phyloP scores from a whole-genome alignment of 805 yeast species.

The Metschnikowia continentalis region DNA sequence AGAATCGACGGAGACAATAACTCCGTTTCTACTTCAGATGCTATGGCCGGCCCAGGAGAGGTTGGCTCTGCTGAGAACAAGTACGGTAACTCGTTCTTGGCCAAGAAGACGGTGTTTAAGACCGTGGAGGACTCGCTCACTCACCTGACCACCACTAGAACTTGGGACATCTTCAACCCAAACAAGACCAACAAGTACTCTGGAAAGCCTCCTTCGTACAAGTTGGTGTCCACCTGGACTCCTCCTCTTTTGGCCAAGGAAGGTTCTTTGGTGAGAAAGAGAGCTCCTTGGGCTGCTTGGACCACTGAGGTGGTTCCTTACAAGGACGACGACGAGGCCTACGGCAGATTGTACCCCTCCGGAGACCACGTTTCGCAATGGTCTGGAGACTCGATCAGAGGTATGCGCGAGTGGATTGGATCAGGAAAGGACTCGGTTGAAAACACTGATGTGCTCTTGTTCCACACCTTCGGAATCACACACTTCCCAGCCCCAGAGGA shows the following conservation, averaged over 20 bases:
- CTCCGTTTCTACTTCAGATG: constrained; percentile 68
- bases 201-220: constrained; percentile 71
- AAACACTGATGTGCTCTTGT: constrained; percentile 67
- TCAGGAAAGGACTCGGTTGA: constrained; percentile 56
- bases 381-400: constrained; percentile 64
- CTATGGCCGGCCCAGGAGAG: constrained; percentile 52
- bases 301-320: constrained; percentile 68
- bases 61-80: constrained; percentile 65
- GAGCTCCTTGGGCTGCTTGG: constrained; percentile 78
- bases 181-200: constrained; percentile 61
- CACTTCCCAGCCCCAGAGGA: constrained; percentile 90
- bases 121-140: constrained; percentile 65
- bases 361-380: constrained; percentile 75
- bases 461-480: constrained; percentile 81
- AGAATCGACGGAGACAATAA: constrained; percentile 77
- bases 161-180: constrained; percentile 79
- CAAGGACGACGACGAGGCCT: constrained; percentile 46
- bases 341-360: constrained; percentile 71
- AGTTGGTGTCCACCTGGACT: constrained; percentile 70
- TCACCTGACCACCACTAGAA: constrained; percentile 59
- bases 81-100: constrained; percentile 74
- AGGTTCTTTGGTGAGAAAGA: constrained; percentile 69
- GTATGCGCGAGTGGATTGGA: constrained; percentile 67
- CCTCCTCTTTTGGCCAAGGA: constrained; percentile 71
- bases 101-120: constrained; percentile 62